Evolutionary conservation across 176 grass and related monocot genomes (phyloP).

Genomic region (Ampelocalamus luodianensis): DNA sequence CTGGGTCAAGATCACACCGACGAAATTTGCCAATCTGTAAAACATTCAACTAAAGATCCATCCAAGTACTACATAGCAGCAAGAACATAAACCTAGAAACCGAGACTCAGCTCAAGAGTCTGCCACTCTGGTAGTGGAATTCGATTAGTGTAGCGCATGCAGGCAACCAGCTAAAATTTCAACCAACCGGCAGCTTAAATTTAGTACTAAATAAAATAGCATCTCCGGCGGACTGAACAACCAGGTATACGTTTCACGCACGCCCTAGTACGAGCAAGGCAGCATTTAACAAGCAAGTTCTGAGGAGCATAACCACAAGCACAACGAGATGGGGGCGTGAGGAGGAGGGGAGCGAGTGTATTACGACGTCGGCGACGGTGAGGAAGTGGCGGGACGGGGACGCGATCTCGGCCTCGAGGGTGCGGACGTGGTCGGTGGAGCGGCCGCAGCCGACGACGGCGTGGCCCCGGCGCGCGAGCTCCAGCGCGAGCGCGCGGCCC

Average conservation of each 20-base stretch:
- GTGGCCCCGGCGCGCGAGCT: conserved; percentile 80
- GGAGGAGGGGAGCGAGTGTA: background rate
- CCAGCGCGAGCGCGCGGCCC: conserved; percentile 75
- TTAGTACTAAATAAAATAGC: background rate
- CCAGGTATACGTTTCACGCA: conserved; percentile 3
- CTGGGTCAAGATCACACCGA: too few relatives aligned
- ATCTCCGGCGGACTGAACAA: background rate
- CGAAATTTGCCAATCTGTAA: background rate
- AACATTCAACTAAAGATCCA: background rate
- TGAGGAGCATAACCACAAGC: too few relatives aligned
- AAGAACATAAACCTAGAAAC: background rate
- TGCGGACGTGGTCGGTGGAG: conserved; percentile 71
- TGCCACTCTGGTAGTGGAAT: background rate
- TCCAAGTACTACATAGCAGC: conserved; percentile 1
- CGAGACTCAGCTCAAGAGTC: background rate
- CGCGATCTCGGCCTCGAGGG: conserved; percentile 70
- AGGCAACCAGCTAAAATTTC: background rate
- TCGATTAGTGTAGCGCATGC: background rate
- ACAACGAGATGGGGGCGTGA: too few relatives aligned
- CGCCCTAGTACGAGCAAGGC: conserved; percentile 3
- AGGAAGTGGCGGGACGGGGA: conserved; percentile 74
- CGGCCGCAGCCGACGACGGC: conserved; percentile 78
- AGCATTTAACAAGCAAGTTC: background rate
- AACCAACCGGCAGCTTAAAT: background rate
- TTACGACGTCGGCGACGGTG: conserved; percentile 73